phyloP scores from a whole-genome alignment of 2,329 filamentous ascomycete genomes.

The Metarhizium humberi region DNA sequence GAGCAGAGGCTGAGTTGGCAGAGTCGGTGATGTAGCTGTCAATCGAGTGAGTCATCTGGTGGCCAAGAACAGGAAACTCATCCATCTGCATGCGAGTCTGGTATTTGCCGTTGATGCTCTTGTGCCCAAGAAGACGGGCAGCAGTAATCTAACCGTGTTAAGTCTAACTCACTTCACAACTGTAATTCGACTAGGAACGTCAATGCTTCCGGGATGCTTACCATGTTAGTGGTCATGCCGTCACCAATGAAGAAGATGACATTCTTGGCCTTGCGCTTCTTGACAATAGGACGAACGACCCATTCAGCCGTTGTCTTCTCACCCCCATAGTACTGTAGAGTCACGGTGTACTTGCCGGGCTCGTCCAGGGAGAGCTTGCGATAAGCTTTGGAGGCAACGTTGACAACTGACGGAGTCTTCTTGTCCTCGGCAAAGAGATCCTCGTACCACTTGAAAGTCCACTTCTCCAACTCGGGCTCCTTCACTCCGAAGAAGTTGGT shows the following conservation, averaged over 20 bases:
- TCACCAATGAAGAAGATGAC: slow-evolving; percentile 77
- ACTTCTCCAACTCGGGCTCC: slow-evolving; percentile 67
- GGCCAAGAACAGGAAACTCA: slow-evolving; percentile 75
- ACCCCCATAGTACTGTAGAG: slow-evolving; percentile 64
- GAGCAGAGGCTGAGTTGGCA: slow-evolving; percentile 72
- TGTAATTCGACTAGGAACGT: slow-evolving; percentile 6
- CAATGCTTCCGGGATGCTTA: slow-evolving; percentile 11
- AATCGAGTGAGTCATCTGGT: slow-evolving; percentile 84
- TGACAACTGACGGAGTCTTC: slow-evolving; percentile 60
- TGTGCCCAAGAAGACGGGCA: slow-evolving; percentile 71
- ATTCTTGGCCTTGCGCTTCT: slow-evolving; percentile 71
- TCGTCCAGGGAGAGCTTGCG: slow-evolving; percentile 66
- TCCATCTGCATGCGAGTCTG: slow-evolving; percentile 68
- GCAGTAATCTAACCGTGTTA: slow-evolving; percentile 48
- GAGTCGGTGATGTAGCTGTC: slow-evolving; percentile 81
- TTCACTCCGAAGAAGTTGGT: slow-evolving; percentile 58
- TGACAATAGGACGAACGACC: slow-evolving; percentile 62
- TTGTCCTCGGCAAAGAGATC: slow-evolving; percentile 72
- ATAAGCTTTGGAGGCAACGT: slow-evolving; percentile 73
- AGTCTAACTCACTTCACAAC: neutral
- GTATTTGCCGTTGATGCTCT: slow-evolving; percentile 77
- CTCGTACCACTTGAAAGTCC: slow-evolving; percentile 80
- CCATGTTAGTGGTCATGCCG: slow-evolving; percentile 66
- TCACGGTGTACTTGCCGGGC: slow-evolving; percentile 71
- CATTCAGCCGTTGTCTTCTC: slow-evolving; percentile 66